Conservation (phyloP, 1,139 yeast species). For the Candida buenavistaensis region DNA sequence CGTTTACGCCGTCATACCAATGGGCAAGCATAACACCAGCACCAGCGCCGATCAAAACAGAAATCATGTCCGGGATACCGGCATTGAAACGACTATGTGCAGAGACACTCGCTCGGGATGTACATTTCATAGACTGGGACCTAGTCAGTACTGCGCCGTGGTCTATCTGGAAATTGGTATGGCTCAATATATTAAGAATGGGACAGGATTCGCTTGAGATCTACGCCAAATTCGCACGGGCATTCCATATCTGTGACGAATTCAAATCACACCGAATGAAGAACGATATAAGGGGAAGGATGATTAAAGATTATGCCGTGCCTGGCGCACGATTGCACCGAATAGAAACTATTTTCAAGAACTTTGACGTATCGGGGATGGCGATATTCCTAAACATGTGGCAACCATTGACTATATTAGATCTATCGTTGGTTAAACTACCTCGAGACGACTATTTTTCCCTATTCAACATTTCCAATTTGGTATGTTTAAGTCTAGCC, state of each 20-base stretch:
- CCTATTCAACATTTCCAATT: slow-evolving; percentile 29
- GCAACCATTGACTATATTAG: slow-evolving; percentile 22
- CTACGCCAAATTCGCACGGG: slow-evolving; percentile 29
- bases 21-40: slow-evolving; percentile 19
- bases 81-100: slow-evolving; percentile 29
- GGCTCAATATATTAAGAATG: slow-evolving; percentile 28
- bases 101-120: slow-evolving; percentile 27
- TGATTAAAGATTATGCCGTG: slow-evolving; percentile 3
- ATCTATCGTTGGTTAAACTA: slow-evolving; percentile 15
- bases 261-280: slow-evolving; percentile 27
- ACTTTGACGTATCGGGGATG: slow-evolving; percentile 24
- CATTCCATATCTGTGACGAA: slow-evolving; percentile 16
- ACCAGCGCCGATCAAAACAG: background rate
- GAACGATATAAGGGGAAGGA: slow-evolving; percentile 3
- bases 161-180: slow-evolving; percentile 32
- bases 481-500: slow-evolving; percentile 37
- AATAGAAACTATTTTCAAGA: slow-evolving; percentile 36
- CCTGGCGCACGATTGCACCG: slow-evolving; percentile 23
- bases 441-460: slow-evolving; percentile 26
- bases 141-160: slow-evolving; percentile 28
- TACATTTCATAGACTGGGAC: slow-evolving; percentile 19
- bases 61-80: slow-evolving; percentile 2
- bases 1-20: slow-evolving; percentile 17
- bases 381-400: slow-evolving; percentile 8
- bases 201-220: slow-evolving; percentile 32